Base-by-base conservation (phyloP, 169 alveolate genomes). In the Plasmodium yoelii region DNA sequence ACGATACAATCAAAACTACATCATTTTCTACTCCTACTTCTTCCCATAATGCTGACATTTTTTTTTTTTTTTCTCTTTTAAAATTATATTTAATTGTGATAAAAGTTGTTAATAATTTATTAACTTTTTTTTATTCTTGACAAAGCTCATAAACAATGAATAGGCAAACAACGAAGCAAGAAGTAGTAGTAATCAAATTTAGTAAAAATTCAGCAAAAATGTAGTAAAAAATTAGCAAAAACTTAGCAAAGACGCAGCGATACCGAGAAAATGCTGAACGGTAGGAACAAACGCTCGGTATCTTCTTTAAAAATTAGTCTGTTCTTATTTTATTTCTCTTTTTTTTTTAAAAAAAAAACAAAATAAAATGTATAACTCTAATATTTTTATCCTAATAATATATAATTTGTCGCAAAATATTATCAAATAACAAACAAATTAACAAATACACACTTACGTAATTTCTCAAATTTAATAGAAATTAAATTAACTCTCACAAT, bases 1-100 rank as follows among this genome's bases (percentile, higher is more conserved):
- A 39, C n/a, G 73, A 56, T 57, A 86, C 56, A 1, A 80, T 68
- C 18, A n/a, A 5, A 24, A 15, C n/a, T 6, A 15, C 47, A 10
- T 69, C 75, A 2, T 51, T 24, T 28, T 15, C 10, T 42, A 61
- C 15, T n/a, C 71, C 84, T 34, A 55, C 71, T 24, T 65, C 57
- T 67, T 65, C 61, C 56, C 34, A 80, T 55, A 67, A 57, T 1
- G 65, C 70, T 19, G 18, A 42, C 82, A 59, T 34, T 59, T 19
- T 42, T 60, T 46, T 72, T 39, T 53, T 71, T 18, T 57, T 61
- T 51, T 15, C 3, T 13, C 2, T 10, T 63, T 63, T 63, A 34
- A 26, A 24, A 5, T 13, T 0, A 18, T 26, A 44, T 15, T 18
- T 6, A 55, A 26, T 24, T 5, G 19, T 28, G 57, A 4, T 6